Conservation (phyloP, 2,329 filamentous ascomycete species). For the Trichoderma sp. region DNA sequence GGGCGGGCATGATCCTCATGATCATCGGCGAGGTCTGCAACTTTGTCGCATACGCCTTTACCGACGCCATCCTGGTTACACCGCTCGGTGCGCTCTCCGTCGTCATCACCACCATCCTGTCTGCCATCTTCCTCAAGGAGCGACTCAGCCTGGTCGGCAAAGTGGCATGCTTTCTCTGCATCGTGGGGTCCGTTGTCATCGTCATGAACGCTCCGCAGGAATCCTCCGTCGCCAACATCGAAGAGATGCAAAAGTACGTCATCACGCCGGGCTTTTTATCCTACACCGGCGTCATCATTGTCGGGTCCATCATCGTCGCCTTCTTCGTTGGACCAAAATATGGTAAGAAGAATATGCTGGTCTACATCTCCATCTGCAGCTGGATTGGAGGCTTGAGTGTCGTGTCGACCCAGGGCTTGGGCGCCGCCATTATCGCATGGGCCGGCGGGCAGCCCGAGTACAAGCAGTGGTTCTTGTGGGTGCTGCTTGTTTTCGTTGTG, state of each 20-base stretch:
- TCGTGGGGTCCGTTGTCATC: conserved; percentile 90
- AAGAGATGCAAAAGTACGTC: conserved; percentile 89
- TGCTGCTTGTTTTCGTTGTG: conserved; percentile 87
- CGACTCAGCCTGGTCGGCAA: conserved; percentile 93
- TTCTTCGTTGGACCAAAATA: conserved; percentile 83
- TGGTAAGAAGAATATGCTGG: conserved; percentile 95
- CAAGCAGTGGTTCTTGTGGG: conserved; percentile 96
- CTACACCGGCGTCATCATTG: conserved; percentile 80
- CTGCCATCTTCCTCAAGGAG: conserved; percentile 94
- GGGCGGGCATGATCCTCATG: conserved; percentile 95
- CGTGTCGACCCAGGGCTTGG: conserved; percentile 89
- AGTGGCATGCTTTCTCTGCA: conserved; percentile 92
- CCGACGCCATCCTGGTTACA: conserved; percentile 93
- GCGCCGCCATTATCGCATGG: conserved; percentile 87
- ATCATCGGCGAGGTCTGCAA: conserved; percentile 96
- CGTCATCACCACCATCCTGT: conserved; percentile 87
- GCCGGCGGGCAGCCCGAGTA: conserved; percentile 81
- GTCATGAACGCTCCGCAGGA: conserved; percentile 89
- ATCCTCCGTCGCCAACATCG: conserved; percentile 81
- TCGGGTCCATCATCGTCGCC: conserved; percentile 71
- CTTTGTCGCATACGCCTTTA: conserved; percentile 95
- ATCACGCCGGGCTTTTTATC: conserved; percentile 82
- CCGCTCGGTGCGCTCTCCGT: conserved; percentile 89
- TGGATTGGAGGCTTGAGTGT: conserved; percentile 92
- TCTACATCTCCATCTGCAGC: conserved; percentile 95